Conservation (phyloP, 345 rosid species). For the Fremontodendron californicum region DNA sequence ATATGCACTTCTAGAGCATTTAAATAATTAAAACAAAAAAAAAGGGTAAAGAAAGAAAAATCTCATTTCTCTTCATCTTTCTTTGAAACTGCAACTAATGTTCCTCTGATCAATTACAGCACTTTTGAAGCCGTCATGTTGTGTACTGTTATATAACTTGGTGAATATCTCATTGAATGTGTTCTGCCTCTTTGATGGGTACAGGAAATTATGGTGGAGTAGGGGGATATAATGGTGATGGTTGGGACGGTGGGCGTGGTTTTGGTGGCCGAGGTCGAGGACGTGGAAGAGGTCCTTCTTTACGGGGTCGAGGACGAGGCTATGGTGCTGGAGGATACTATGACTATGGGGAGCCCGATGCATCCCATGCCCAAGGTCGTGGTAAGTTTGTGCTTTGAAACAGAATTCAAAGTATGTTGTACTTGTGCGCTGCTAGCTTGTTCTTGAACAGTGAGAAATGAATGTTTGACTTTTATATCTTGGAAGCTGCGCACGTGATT, state of each 20-base stretch:
- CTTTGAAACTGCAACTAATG: not conserved
- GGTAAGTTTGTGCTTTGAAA: slow-evolving; percentile 22
- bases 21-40: not conserved
- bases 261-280: slow-evolving; percentile 26
- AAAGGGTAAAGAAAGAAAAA: not conserved
- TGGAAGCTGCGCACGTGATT: not conserved
- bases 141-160: not conserved
- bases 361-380: slow-evolving; percentile 14
- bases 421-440: not conserved
- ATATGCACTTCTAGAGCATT: not conserved
- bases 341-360: slow-evolving; percentile 29
- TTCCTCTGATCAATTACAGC: not conserved
- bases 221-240: slow-evolving; percentile 24
- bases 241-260: slow-evolving; percentile 28
- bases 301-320: slow-evolving; percentile 29
- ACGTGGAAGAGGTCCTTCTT: slow-evolving; percentile 26
- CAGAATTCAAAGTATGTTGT: not conserved
- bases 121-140: not conserved
- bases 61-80: not conserved
- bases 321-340: slow-evolving; percentile 28
- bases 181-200: slow-evolving; percentile 3
- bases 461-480: not conserved
- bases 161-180: not conserved
- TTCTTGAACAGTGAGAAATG: not conserved
- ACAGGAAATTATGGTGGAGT: slow-evolving; percentile 20